Evolutionary conservation across 805 yeast genomes (phyloP).

Genomic region (Yarrowia osloensis): DNA sequence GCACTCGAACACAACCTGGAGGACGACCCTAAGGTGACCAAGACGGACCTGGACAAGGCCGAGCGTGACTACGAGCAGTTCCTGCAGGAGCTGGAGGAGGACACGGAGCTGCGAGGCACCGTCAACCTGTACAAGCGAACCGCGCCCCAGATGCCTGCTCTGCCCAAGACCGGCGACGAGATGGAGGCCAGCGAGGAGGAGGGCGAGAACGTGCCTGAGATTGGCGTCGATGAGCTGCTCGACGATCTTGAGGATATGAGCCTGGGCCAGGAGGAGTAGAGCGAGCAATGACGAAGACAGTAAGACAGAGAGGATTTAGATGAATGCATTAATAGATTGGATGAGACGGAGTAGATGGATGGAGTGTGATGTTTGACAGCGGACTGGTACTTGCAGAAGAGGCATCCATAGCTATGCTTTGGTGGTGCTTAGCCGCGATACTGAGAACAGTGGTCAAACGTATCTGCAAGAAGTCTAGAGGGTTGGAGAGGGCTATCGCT

Average conservation of each 20-base stretch:
- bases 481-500: no score
- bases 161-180: constrained; percentile 35
- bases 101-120: constrained; percentile 86
- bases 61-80: constrained; percentile 93
- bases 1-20: constrained; percentile 75
- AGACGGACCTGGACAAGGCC: constrained; percentile 86
- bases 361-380: no score
- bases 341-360: no score
- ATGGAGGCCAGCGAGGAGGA: constrained; percentile 42
- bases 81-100: constrained; percentile 97
- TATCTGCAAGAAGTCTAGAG: no score
- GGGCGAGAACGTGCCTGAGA: constrained; percentile 74
- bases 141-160: constrained; percentile 37
- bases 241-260: constrained; percentile 96
- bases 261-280: constrained; percentile 46
- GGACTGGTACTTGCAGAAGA: no score
- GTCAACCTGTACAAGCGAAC: constrained; percentile 81
- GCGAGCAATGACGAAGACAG: neutral
- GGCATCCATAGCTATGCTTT: no score
- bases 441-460: no score
- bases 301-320: neutral
- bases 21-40: constrained; percentile 51
- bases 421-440: no score
- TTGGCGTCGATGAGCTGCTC: constrained; percentile 86
- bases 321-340: constrained; percentile 16